Base-by-base conservation (phyloP, 2,329 filamentous ascomycete genomes). In the Cordyceps javanica region DNA sequence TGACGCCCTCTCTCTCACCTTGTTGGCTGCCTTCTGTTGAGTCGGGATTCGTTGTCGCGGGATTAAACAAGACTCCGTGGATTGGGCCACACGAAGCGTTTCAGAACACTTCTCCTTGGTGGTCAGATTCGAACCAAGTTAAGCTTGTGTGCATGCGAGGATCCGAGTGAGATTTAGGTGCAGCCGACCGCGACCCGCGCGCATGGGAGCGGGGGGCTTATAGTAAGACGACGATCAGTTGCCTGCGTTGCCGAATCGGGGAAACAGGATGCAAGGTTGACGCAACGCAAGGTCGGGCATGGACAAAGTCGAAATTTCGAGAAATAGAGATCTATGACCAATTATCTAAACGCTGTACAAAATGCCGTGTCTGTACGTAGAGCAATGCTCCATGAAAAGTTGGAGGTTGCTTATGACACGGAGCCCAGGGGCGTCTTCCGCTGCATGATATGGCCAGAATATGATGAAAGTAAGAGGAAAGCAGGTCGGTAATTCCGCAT, bases 221-320 rank as follows among this genome's bases (percentile, higher is more conserved):
- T 51, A 32, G 54, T 57, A 21, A 57, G 55, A 51, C 55, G 55
- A 44, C 46, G 55, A 57, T 57, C 55, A 38, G 28, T 49, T 49
- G 44, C 13, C 19, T 14, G 44, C 34, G 26, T 26, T 49, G 36
- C 46, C 28, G 19, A 57, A 36, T 57, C 10, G 28, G 28, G 55
- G 28, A 57, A 50, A 44, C 55, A 57, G 34, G 21, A 38, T 38
- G 55, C 55, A 44, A n/a, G n/a, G n/a, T n/a, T n/a, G n/a, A n/a
- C n/a, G n/a, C n/a, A n/a, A n/a, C n/a, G n/a, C n/a, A n/a, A n/a
- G n/a, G 6, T 3, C 1, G 1, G 44, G 21, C 5, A 36, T 10
- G 3, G 1, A 23, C 21, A 1, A 7, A 44, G n/a, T 13, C 0
- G 6, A 26, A 8, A 4, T 19, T n/a, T n/a, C 3, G 14, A 11